Evolutionary conservation across 1,139 yeast genomes (phyloP), one percentile per base, ranked within the genome.

Genomic region (Zhuliangozyma blackwelliae): DNA sequence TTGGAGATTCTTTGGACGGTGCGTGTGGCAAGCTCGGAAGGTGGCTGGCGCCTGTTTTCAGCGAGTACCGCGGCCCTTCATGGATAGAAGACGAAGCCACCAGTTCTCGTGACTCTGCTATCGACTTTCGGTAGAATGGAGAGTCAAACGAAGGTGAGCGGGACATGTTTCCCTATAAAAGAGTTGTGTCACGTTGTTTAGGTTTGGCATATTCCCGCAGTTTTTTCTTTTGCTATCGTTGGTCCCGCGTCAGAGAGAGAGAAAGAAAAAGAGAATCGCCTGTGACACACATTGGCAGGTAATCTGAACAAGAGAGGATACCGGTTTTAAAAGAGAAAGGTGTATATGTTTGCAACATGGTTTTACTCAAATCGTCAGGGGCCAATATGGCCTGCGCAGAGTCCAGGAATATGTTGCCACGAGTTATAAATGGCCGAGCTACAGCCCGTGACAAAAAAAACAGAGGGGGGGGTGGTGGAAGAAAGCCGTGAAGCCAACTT

Each of bases 361-460:
- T 82, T 83, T 82, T 82, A 82, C 92, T 83, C 89, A 81, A 81
- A 75, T 83, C 89, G 81, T 79, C 75, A 83, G 65, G 47, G 75
- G 87, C 75, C 85, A 76, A 52, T 44, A 75, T 65, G 79, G 66
- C 85, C 81, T 83, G 72, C 89, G 87, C 81, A 82, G 85, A 75
- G 92, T 81, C 71, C 82, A 83, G 94, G 94, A 84, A 84, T 84
- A 84, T 84, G 87, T 84, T 77, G 90, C 88, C 70, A 60, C 75
- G 66, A 52, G 55, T 55, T 57, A 52, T 47, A 39, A 22, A 31
- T 46, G 70, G 69, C 60, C 81, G 82, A 79, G 77, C 84, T 75
- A 48, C 80, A 68, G 69, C 71, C 57, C 43, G 28, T 19, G 28
- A 30, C 28, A 36, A 23, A 16, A 29, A 25, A 21, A 23, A 37